Evolutionary conservation across 306 rosid genomes (phyloP).

Genomic region (Gastrolobium bilobum): DNA sequence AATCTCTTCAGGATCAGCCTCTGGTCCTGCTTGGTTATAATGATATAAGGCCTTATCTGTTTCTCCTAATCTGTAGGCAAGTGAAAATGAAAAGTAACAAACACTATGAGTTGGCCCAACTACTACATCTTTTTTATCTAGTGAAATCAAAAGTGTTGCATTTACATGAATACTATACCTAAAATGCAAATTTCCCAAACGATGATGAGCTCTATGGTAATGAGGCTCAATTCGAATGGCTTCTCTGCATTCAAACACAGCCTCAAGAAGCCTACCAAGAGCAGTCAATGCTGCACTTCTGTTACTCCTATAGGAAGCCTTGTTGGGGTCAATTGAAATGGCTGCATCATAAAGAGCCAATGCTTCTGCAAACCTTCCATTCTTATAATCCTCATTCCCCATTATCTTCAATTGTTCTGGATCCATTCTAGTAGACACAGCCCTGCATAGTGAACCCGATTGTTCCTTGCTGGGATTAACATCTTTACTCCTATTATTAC

Average conservation of each 20-base stretch:
- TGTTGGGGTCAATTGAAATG: constrained; percentile 76
- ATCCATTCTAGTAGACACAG: constrained; percentile 88
- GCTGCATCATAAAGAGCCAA: constrained; percentile 90
- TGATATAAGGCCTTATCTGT: constrained; percentile 80
- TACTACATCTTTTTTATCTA: no score
- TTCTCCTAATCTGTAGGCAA: constrained; percentile 75
- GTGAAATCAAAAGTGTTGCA: neutral
- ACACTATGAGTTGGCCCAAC: neutral
- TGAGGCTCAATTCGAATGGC: constrained; percentile 87
- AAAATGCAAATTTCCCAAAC: constrained; percentile 79
- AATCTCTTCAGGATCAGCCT: constrained; percentile 82
- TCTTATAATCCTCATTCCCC: constrained; percentile 96
- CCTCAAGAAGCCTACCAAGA: constrained; percentile 84
- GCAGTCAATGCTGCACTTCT: constrained; percentile 89
- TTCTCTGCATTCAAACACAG: constrained; percentile 90
- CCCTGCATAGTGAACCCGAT: constrained; percentile 71
- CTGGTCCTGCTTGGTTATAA: constrained; percentile 82
- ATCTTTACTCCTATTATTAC: constrained; percentile 12
- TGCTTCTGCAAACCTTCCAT: constrained; percentile 86
- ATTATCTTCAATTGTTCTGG: constrained; percentile 84
- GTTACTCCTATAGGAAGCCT: constrained; percentile 91
- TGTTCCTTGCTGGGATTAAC: constrained; percentile 38
- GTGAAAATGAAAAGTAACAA: neutral
- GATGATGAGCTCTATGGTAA: constrained; percentile 89
- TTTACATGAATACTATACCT: constrained; percentile 55